Evolutionary conservation across 2,329 filamentous ascomycete species (phyloP), one percentile per base, ranked within the genome.

Genomic region (Claviceps sp.): DNA sequence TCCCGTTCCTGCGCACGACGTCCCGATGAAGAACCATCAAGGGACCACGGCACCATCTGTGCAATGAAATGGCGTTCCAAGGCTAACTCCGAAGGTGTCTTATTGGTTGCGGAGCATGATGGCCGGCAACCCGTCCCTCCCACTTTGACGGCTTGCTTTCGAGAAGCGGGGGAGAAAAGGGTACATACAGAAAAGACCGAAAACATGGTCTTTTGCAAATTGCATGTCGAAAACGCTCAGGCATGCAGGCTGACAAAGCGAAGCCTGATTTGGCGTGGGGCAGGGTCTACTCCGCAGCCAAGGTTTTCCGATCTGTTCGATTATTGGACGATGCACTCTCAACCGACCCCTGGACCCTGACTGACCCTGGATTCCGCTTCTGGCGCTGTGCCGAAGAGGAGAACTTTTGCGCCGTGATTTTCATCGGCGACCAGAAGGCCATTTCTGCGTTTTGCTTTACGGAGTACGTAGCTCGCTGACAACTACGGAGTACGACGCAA

Each of bases 261-360:
- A 43, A 43, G 41, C 41, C 41, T 43, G 20, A 30, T 4, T 7
- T 13, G 11, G 41, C 7, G 18, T 14, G 20, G 8, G 18, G 22
- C 41, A 43, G 16, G 41, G 41, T 43, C 22, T 24, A 13, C 8
- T 11, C 18, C n/a, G 20, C 13, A 43, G 20, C 41, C 20, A 18
- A 43, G 16, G 18, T 13, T 46, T 44, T 53, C 58, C 64, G 62
- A 67, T 67, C 64, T 60, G 46, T 37, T 61, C 65, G 65, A 69
- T 68, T 58, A 69, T 67, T 68, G 66, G 66, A 49, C 51, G 55
- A 51, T 51, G 47, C n/a, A 38, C 13, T 48, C 2, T 37, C 37
- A 47, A 50, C 46, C 51, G 48, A 52, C 44, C 46, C 58, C 56
- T 56, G 52, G 58, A 58, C 57, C 58, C 55, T 47, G 13, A n/a